Base-by-base conservation (phyloP, 306 rosid species). In the Begonia masoniana region DNA sequence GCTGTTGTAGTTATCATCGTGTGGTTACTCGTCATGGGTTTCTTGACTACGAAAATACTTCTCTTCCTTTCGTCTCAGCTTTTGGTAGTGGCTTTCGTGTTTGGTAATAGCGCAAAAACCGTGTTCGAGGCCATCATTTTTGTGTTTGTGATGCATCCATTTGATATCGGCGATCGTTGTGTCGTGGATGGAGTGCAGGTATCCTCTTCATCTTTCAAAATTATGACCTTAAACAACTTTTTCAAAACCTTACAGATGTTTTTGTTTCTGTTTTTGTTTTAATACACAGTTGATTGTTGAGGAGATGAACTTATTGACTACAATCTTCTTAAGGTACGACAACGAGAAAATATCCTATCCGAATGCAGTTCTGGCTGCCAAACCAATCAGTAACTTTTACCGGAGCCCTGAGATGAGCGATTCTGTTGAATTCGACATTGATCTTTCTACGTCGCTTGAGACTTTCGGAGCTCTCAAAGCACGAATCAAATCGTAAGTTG, bases 111-210 rank as follows among this genome's bases (percentile, higher is more conserved):
- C 56, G 92, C 78, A 10, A 85, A 74, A 76, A 83, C 88, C 5
- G 63, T 75, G 23, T 91, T 91, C 66, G 97, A 91, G 76, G 84
- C 88, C 46, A 85, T 91, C 76, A 70, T 91, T 23, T 91, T 91
- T 41, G 84, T 91, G 46, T 91, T 85, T 39, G 92, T 83, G 65
- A 83, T 78, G 96, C 94, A 85, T 60, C 96, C 94, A 0, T 85
- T 69, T 26, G 97, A 91, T 46, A 88, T 91, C 12, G 94, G 97
- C 13, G 96, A 91, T 57, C 96, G 82, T 19, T 83, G 96, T 47
- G 96, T 91, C 49, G 70, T 91, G 15, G 97, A 85, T 50, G 96
- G 92, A 41, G 78, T 78, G 19, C 96, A 91, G 92, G 96, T 85
- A 85, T 26, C 53, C 45, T 41, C 41, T 60, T 36, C 45, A 52